Evolutionary conservation across 2,329 filamentous ascomycete genomes (phyloP), one percentile per base, ranked within the genome.

Genomic region (Elsinoe fawcettii): DNA sequence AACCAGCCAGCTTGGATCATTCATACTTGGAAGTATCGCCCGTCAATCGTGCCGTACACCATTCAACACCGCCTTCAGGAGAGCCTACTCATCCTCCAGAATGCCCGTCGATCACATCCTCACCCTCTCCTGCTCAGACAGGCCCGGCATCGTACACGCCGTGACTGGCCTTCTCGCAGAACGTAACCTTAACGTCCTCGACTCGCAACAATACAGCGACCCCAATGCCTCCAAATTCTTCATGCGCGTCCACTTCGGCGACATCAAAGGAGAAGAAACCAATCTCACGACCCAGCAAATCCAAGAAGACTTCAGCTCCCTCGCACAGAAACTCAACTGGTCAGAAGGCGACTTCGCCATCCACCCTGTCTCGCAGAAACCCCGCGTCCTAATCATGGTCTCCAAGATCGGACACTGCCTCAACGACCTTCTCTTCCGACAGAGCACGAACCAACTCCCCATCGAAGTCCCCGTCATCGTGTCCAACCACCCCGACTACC

Each of bases 381-480:
- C 85, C 58, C 81, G 84, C 63, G 85, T 91, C 51, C 77, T 93
- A 65, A 89, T 93, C 76, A 92, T 93, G 88, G 88, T 92, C 27
- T 91, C 87, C 66, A 91, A 91, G 76, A 91, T 90, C 65, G 88
- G 88, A 7, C 88, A 92, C 76, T 92, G 88, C 71, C 77, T 92
- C 56, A 91, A 91, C 72, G 87, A 92, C 72, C 76, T 93, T 51
- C 80, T 93, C 36, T 93, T 90, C 82, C 84, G 88, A 58, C 81
- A 86, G 66, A 85, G 85, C 70, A 85, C 84, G 16, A 82, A 82
- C 46, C 87, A 91, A 73, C 77, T 93, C 56, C 80, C 79, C 66
- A 85, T 92, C 63, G 86, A 90, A 22, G 77, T 91, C 54, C 86
- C 87, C 3, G 71, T 90, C 63, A 87, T 93, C 66, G 84, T 93